Percentiles rank a stretch among this genome's conserved stretches.
Evolutionary conservation across 2,329 filamentous ascomycete species (phyloP).

Genomic region (Sporothrix pseudoabietina): DNA sequence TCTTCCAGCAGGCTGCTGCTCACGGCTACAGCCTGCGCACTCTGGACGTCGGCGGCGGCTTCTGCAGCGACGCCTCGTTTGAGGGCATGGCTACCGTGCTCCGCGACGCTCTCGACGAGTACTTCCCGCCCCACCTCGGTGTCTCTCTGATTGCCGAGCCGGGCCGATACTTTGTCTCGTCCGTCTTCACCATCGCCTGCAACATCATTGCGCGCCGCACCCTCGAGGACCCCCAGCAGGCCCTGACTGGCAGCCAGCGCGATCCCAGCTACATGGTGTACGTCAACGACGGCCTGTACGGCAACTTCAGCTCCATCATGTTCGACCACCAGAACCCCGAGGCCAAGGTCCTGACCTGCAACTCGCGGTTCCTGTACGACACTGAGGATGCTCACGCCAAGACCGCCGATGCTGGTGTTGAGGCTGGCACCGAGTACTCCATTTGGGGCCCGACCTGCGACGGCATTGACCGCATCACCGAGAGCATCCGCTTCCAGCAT

Average conservation of each 20-base stretch:
- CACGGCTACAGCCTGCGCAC: slow-evolving; percentile 82
- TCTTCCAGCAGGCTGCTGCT: slow-evolving; percentile 81
- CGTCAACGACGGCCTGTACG: slow-evolving; percentile 95
- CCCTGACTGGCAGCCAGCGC: background rate
- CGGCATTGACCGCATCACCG: slow-evolving; percentile 91
- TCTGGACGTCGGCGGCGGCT: slow-evolving; percentile 92
- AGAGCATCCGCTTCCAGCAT: slow-evolving; percentile 74
- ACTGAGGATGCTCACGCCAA: slow-evolving; percentile 39
- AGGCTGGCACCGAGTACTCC: slow-evolving; percentile 73
- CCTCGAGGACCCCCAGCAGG: slow-evolving; percentile 73
- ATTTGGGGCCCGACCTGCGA: slow-evolving; percentile 99
- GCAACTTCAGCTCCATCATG: slow-evolving; percentile 99
- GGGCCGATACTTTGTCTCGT: slow-evolving; percentile 91
- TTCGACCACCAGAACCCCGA: slow-evolving; percentile 95
- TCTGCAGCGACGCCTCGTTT: slow-evolving; percentile 79
- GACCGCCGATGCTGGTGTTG: slow-evolving; percentile 41
- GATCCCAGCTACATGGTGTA: slow-evolving; percentile 89
- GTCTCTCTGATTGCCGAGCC: slow-evolving; percentile 93
- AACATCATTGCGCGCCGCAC: slow-evolving; percentile 95
- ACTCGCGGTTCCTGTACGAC: slow-evolving; percentile 61
- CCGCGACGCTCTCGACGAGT: slow-evolving; percentile 76
- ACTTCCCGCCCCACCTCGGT: slow-evolving; percentile 73
- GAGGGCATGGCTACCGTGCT: slow-evolving; percentile 86
- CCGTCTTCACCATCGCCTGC: slow-evolving; percentile 91
- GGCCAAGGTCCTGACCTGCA: slow-evolving; percentile 74